Base-by-base conservation (phyloP, 1,284 basidiomycete species). In the Hemileia vastatrix region DNA sequence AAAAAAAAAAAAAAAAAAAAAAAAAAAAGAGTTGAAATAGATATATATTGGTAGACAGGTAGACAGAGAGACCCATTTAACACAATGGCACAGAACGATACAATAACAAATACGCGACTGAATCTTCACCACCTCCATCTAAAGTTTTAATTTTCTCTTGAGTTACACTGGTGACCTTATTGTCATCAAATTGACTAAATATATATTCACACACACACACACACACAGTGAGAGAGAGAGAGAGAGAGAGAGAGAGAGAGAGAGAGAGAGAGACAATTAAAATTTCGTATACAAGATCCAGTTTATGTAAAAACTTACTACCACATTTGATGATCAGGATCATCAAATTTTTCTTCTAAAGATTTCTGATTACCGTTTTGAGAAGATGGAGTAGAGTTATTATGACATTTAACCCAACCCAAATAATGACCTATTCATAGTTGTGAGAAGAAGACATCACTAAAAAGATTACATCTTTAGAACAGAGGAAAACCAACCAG, bases 51-150 rank as follows among this genome's bases (percentile, higher is more conserved):
- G n/a, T n/a, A n/a, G n/a, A n/a, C n/a, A n/a, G n/a, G n/a, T n/a
- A n/a, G n/a, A n/a, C n/a, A n/a, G n/a, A n/a, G n/a, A n/a, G n/a
- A n/a, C n/a, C n/a, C n/a, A n/a, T n/a, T n/a, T n/a, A n/a, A n/a
- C 23, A 58, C 19, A 58, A 36, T 5, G 47, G 24, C 8, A 49
- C 36, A 23, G 64, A 58, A 80, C 81, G 83, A 77, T 93, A 94
- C 68, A 93, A 77, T 67, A 94, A 76, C 67, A 92, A 86, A 76
- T 93, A 93, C 36, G 90, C 90, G 33, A 84, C 83, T 51, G 86
- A 86, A 74, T 91, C 80, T 76, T 80, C 77, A 24, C 69, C 92
- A 66, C 92, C 92, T 3, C 92, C 92, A 68, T 92, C 90, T 67
- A 95, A 81, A 8, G 84, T 83, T 31, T 81, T 74, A 63, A 96